These are phyloP conservation scores for Eimeria sp. DNA, from an alignment of 169 alveolate species.

Conservation along the genomic window DNA sequence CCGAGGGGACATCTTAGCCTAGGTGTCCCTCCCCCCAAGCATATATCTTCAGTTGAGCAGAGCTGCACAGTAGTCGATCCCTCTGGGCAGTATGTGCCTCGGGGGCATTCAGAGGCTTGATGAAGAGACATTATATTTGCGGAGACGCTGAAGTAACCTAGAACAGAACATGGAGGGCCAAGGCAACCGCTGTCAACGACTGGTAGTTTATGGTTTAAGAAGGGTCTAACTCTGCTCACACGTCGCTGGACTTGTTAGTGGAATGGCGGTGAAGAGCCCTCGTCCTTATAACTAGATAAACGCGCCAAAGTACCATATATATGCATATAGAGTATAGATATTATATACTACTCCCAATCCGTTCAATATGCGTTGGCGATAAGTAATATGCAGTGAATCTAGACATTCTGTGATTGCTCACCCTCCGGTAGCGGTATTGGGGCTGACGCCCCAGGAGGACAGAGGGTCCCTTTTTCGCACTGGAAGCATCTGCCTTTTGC, in stretches of 20 bases:
- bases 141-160: slow-evolving; percentile 7
- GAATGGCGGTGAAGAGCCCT: neutral
- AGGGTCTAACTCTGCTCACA: neutral
- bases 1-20: slow-evolving; percentile 1
- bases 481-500: slow-evolving; percentile 3
- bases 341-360: too few species aligned
- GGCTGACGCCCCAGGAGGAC: slow-evolving; percentile 24
- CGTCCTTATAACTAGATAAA: neutral
- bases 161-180: neutral
- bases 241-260: neutral
- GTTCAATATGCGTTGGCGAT: neutral
- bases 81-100: slow-evolving; percentile 9
- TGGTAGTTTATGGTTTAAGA: neutral
- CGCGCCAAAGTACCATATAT: neutral
- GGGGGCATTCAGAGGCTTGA: slow-evolving; percentile 4
- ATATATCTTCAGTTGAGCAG: slow-evolving; percentile 12
- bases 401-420: neutral
- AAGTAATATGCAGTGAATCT: neutral
- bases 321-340: too few species aligned
- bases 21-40: slow-evolving; percentile 3
- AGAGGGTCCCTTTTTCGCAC: neutral
- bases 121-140: neutral
- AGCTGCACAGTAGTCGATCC: neutral
- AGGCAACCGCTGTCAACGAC: neutral
- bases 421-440: slow-evolving; percentile 1